phyloP scores from a whole-genome alignment of 2,329 filamentous ascomycete species.

The Pestalotiopsis sp. region DNA sequence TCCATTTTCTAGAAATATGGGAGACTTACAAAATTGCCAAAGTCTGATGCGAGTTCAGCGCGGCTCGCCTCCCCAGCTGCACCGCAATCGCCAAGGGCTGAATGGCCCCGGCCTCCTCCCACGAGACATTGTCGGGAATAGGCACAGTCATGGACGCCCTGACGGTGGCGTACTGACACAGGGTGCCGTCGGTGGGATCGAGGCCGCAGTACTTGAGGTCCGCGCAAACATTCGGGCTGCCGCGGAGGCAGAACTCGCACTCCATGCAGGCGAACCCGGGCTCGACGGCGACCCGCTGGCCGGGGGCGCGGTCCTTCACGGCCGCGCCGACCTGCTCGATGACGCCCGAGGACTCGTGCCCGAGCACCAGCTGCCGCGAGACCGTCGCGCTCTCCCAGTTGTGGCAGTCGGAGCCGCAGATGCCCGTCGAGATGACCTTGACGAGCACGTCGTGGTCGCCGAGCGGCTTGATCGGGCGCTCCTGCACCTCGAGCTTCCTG shows the following conservation, averaged over 20 bases:
- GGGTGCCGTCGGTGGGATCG: slow-evolving; percentile 5
- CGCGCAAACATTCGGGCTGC: slow-evolving; percentile 1
- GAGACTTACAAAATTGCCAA: slow-evolving; percentile 7
- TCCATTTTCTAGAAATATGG: background rate
- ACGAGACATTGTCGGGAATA: slow-evolving; percentile 5
- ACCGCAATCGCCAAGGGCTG: slow-evolving; percentile 6
- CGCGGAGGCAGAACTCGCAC: slow-evolving; percentile 7
- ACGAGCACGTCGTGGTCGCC: slow-evolving; percentile 8
- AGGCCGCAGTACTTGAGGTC: slow-evolving; percentile 7
- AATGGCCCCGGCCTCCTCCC: slow-evolving; percentile 7
- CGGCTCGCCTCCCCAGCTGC: background rate
- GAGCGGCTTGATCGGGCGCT: background rate
- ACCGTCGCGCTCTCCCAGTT: slow-evolving; percentile 9
- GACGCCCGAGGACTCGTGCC: slow-evolving; percentile 6
- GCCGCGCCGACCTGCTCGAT: slow-evolving; percentile 3
- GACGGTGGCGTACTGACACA: slow-evolving; percentile 1
- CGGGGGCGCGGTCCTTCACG: background rate
- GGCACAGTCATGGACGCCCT: slow-evolving; percentile 6
- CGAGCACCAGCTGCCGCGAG: slow-evolving; percentile 1
- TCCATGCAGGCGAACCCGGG: slow-evolving; percentile 7
- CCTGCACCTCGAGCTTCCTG: slow-evolving; percentile 4
- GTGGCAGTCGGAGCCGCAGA: slow-evolving; percentile 9
- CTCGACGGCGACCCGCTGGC: slow-evolving; percentile 5
- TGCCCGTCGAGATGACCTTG: slow-evolving; percentile 4
- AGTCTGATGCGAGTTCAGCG: slow-evolving; percentile 1